phyloP scores from a whole-genome alignment of 2,329 filamentous ascomycete genomes.

The Camillea tinctor region DNA sequence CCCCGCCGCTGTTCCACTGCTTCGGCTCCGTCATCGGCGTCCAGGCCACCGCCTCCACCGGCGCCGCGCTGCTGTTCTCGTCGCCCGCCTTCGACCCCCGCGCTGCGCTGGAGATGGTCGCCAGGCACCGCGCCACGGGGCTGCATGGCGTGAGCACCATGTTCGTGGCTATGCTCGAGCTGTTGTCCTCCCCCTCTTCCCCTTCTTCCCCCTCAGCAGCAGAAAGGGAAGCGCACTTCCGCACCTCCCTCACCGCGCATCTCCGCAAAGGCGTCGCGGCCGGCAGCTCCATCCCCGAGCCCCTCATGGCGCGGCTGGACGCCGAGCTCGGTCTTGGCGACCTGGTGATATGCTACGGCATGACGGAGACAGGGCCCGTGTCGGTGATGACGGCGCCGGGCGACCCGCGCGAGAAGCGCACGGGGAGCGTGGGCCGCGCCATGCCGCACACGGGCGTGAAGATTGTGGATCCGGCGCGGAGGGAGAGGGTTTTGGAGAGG shows the following conservation, averaged over 20 bases:
- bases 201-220: too few species aligned
- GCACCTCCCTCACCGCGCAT: too few species aligned
- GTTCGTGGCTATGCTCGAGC: slow-evolving; percentile 84
- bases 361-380: slow-evolving; percentile 86
- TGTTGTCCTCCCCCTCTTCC: too few species aligned
- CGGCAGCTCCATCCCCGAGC: slow-evolving; percentile 78
- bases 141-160: slow-evolving; percentile 93
- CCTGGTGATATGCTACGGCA: slow-evolving; percentile 92
- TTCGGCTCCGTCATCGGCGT: slow-evolving; percentile 92
- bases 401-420: slow-evolving; percentile 72
- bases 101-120: slow-evolving; percentile 62
- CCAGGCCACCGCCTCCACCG: slow-evolving; percentile 85
- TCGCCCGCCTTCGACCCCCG: slow-evolving; percentile 81
- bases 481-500: slow-evolving; percentile 62
- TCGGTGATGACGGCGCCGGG: slow-evolving; percentile 77
- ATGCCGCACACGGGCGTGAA: slow-evolving; percentile 80
- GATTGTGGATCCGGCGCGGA: slow-evolving; percentile 66
- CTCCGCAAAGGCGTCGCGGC: slow-evolving; percentile 90
- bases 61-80: slow-evolving; percentile 80
- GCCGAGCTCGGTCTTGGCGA: slow-evolving; percentile 72
- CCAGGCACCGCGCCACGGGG: slow-evolving; percentile 55
- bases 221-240: slow-evolving; percentile 28
- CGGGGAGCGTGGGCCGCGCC: slow-evolving; percentile 72
- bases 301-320: slow-evolving; percentile 77
- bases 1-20: slow-evolving; percentile 84